Evolutionary conservation across 2,329 filamentous ascomycete species (phyloP), one percentile per base, ranked within the genome.

Genomic region (Gliomastix tumulicola): DNA sequence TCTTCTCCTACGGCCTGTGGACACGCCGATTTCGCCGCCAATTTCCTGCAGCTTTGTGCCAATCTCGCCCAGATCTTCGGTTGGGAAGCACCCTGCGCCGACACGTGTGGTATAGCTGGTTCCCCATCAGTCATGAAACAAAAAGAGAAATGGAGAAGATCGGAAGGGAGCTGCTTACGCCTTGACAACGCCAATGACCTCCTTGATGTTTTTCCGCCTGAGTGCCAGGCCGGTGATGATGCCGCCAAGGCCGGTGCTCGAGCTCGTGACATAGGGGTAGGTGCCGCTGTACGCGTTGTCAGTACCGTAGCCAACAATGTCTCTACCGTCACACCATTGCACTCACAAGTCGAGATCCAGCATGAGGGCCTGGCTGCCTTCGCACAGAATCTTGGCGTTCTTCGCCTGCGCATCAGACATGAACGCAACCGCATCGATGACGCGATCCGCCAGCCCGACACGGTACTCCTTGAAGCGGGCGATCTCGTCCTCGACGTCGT

Each of bases 401-500:
- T 63, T 62, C 38, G 73, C 59, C 52, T 85, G 79, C 2, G 77
- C 79, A 9, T 65, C 64, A 39, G 69, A 63, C 51, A 88, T 75
- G 37, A 84, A 74, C 27, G 74, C 67, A 20, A 84, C 71, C 41
- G 76, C 78, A 50, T 89, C 84, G 41, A 86, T 68, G 41, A 79
- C 71, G 46, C 76, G 84, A 17, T 69, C 66, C 31, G 66, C 66
- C 19, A 87, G 66, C 49, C 68, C 68, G 41, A 62, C 57, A 20
- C 76, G 69, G 54, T 79, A 79, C 23, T 66, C 63, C 52, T 75
- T 68, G 60, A 81, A 85, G 28, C 66, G 64, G 15, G 55, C 56
- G 44, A 88, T 71, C 62, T 88, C 84, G 22, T 79, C 77, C 46
- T 88, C 81, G 7, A 81, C 69, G 43, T 88, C 78, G 54, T 77